Evolutionary conservation across 2,329 filamentous ascomycete genomes (phyloP).

Genomic region (Penicillium hesseltinei): DNA sequence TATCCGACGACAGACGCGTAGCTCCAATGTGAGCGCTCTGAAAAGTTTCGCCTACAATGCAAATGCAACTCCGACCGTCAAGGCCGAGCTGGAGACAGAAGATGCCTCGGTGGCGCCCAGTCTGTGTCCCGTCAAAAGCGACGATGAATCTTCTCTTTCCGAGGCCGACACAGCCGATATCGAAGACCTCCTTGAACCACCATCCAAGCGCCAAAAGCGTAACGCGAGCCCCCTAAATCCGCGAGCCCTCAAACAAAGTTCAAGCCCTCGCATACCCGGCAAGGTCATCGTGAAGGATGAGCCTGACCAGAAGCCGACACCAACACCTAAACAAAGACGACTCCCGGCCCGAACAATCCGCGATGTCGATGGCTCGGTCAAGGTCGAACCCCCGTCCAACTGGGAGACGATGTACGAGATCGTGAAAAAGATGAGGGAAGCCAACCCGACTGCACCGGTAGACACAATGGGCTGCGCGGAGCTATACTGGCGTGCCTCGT

Average conservation of each 20-base stretch:
- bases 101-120: conserved; percentile 31
- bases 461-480: conserved; percentile 93
- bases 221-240: conserved; percentile 30
- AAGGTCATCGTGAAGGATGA: conserved; percentile 31
- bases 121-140: conserved; percentile 22
- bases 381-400: conserved; percentile 64
- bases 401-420: conserved; percentile 81
- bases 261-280: conserved; percentile 17
- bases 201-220: conserved; percentile 51
- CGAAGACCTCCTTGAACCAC: conserved; percentile 53
- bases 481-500: conserved; percentile 44
- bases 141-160: conserved; percentile 36
- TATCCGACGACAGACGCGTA: conserved; percentile 47
- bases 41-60: conserved; percentile 29
- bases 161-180: conserved; percentile 51
- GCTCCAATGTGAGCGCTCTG: conserved; percentile 32
- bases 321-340: conserved; percentile 38
- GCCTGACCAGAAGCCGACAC: conserved; percentile 17
- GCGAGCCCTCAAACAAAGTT: conserved; percentile 15
- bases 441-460: conserved; percentile 70
- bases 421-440: conserved; percentile 74
- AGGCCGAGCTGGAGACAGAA: conserved; percentile 6
- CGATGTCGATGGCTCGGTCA: conserved; percentile 36
- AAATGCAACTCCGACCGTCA: conserved; percentile 5
- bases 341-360: conserved; percentile 43